Evolutionary conservation across 805 yeast species (phyloP), one percentile per base, ranked within the genome.

Genomic region (Yarrowia sp.): DNA sequence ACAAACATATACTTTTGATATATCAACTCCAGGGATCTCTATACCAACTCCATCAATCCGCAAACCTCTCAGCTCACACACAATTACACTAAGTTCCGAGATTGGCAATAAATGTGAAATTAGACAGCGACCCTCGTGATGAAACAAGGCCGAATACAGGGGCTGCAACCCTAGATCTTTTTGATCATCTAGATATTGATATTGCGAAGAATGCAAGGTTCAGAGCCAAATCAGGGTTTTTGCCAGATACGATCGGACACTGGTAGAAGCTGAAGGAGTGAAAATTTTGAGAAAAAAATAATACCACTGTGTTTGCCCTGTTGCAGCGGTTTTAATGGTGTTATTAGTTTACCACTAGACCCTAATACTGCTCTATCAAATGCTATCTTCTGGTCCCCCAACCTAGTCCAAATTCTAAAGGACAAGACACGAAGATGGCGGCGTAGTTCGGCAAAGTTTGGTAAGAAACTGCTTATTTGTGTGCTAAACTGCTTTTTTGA

Each of bases 401-500:
- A 44, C 35, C 21, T 42, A 25, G 47, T n/a, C 12, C n/a, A 10
- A 42, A 42, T 6, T 16, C 49, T 18, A 42, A 42, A 19, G 2
- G 18, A 18, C 4, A 13, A 42, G 4, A 6, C 8, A 22, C 29
- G 14, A n/a, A 39, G 29, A 39, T 12, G 27, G 8, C 18, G 12
- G 3, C 24, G n/a, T n/a, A n/a, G n/a, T n/a, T n/a, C n/a, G 29
- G 29, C 29, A 27, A 27, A 27, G 29, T 18, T 21, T 27, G 24
- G 35, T 44, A 44, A 35, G 35, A 44, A 29, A 22, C 51, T 44
- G 51, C 51, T 44, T 44, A 44, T 44, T 44, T 29, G 4, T n/a
- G 35, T 44, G 51, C 51, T 44, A 44, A 44, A 29, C 24, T 19
- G 25, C 21, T 6, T 29, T 44, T 18, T 13, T 12, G n/a, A n/a